Base-by-base conservation (phyloP, 2,329 filamentous ascomycete genomes). In the Nothophoma quercina region DNA sequence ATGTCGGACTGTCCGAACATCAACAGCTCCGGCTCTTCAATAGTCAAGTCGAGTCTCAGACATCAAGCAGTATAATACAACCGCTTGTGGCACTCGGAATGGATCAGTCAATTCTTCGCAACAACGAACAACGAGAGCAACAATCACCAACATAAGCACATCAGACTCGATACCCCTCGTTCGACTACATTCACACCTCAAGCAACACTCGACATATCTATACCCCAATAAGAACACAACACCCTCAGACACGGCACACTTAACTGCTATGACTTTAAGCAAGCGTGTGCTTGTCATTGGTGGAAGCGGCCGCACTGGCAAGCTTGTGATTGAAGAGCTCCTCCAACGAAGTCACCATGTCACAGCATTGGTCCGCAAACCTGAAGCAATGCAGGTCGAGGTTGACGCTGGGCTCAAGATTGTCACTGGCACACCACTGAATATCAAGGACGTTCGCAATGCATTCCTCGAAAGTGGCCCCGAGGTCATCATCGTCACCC, bases 251-350 rank as follows among this genome's bases (percentile, higher is more conserved):
- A 34, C 8, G 9, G n/a, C 34, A 8, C 7, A 13, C 9, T 30
- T 10, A 29, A 18, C n/a, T 23, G 19, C 28, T 8, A 60, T 58
- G 55, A 8, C 18, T 8, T 15, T 26, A 1, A 42, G 35, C 15
- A 51, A 56, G 75, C 77, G 78, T 36, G 56, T 82, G 55, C 75
- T 83, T 53, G 63, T 82, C 51, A 64, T 82, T 29, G 80, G 79
- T 28, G 80, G 73, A 48, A 78, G 70, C 30, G 80, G 81, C 33
- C 77, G 77, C 48, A 81, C 79, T 41, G 80, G 80, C 55, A 65
- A 72, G 41, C 69, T 80, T 23, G 69, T 78, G 42, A 67, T 81
- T 36, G 47, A 74, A 16, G 69, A 76, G 36, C 73, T 77, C 22
- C 70, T 83, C 7, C 50, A 61, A 7, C 64, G 70, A 35, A 35